Conservation (phyloP, 148 eudicot genomes). For the Gaultheria prostrata region DNA sequence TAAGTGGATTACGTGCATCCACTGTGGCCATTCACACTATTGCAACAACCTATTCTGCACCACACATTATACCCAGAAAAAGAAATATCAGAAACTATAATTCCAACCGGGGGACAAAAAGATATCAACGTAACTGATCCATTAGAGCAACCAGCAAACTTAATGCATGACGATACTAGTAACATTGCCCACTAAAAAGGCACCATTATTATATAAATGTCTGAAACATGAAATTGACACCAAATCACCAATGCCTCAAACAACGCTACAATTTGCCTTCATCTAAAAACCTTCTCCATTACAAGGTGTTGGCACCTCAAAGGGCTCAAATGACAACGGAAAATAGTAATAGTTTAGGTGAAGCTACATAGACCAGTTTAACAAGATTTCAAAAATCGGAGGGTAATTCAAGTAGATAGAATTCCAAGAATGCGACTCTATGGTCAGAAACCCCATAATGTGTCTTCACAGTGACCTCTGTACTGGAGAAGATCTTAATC, state of each 20-base stretch:
- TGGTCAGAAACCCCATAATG: not conserved
- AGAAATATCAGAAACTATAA: not conserved
- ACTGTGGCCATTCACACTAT: conserved; percentile 59
- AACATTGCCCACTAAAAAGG: not conserved
- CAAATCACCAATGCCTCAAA: not conserved
- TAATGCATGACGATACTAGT: no score
- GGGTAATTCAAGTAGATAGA: not conserved
- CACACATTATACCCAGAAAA: conserved; percentile 9
- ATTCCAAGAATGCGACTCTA: not conserved
- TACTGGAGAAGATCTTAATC: not conserved
- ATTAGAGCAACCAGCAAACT: not conserved
- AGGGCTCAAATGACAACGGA: not conserved
- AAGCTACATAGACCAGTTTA: not conserved
- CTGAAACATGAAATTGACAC: not conserved
- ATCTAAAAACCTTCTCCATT: not conserved
- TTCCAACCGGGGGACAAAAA: not conserved
- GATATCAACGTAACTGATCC: not conserved
- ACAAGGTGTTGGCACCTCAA: not conserved
- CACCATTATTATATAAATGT: not conserved
- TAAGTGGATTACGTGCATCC: conserved; percentile 55
- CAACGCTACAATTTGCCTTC: not conserved
- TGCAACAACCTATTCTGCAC: conserved; percentile 29
- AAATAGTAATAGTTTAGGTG: not conserved
- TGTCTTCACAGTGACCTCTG: not conserved
- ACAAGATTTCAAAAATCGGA: not conserved